These are phyloP conservation scores for Starmerella khaoyaiensis DNA, from an alignment of 805 yeast genomes.

Conservation along the genomic window DNA sequence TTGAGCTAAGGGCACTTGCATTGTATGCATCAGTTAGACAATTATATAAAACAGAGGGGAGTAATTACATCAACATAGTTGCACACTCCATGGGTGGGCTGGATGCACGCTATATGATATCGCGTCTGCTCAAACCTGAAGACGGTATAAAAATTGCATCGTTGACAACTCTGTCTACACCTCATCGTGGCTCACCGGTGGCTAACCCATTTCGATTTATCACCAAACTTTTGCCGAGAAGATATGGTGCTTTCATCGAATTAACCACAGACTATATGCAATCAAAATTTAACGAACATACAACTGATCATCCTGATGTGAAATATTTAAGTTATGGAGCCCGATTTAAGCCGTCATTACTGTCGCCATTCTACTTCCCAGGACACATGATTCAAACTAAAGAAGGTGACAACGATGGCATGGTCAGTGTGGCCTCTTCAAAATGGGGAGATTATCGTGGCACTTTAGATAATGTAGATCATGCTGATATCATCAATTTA, in stretches of 20 bases:
- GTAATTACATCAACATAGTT: constrained; percentile 47
- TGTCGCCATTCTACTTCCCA: constrained; percentile 46
- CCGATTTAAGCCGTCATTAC: constrained; percentile 46
- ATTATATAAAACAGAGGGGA: background rate
- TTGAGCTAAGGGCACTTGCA: constrained; percentile 50
- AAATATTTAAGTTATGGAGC: constrained; percentile 79
- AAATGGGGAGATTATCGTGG: constrained; percentile 80
- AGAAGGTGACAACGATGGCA: constrained; percentile 65
- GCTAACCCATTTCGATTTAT: constrained; percentile 50
- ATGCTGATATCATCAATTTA: constrained; percentile 75
- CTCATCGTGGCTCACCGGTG: constrained; percentile 74
- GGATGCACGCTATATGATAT: constrained; percentile 65
- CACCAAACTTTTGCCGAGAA: constrained; percentile 22
- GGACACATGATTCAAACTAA: constrained; percentile 45
- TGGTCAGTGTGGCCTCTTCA: constrained; percentile 66
- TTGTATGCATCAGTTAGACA: constrained; percentile 41
- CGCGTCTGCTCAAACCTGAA: constrained; percentile 35
- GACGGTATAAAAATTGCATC: constrained; percentile 45
- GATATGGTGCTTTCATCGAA: constrained; percentile 40
- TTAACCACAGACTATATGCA: constrained; percentile 44
- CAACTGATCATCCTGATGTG: constrained; percentile 47
- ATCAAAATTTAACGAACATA: constrained; percentile 38
- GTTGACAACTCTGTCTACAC: constrained; percentile 75
- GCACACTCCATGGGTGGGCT: constrained; percentile 95
- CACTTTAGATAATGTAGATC: constrained; percentile 66